These are phyloP conservation scores for Ligustrum vulgare DNA, from an alignment of 257 asterid genomes.

Conservation along the genomic window DNA sequence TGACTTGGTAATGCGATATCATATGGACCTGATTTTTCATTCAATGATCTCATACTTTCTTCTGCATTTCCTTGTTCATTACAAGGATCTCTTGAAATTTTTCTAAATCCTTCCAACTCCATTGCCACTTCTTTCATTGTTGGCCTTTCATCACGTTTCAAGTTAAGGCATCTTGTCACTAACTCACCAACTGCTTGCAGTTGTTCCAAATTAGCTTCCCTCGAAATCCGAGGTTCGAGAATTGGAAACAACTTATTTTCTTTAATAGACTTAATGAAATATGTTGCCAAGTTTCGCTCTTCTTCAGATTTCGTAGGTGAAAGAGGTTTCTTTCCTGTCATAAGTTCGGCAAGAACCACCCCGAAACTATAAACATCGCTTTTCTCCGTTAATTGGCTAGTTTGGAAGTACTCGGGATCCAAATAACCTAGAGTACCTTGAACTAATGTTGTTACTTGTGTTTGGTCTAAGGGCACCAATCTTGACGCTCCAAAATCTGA, in stretches of 20 bases:
- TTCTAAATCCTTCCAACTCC: slow-evolving; percentile 50
- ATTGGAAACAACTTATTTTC: slow-evolving; percentile 27
- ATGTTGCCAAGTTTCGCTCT: slow-evolving; percentile 17
- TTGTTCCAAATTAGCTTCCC: slow-evolving; percentile 31
- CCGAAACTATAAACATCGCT: slow-evolving; percentile 55
- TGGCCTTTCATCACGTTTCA: slow-evolving; percentile 33
- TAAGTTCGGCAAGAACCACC: slow-evolving; percentile 40
- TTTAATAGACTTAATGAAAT: slow-evolving; percentile 8
- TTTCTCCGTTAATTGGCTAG: slow-evolving; percentile 48
- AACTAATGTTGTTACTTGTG: slow-evolving; percentile 49
- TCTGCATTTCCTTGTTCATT: slow-evolving; percentile 18
- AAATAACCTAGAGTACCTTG: slow-evolving; percentile 57
- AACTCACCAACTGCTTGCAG: slow-evolving; percentile 12
- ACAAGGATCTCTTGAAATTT: slow-evolving; percentile 40
- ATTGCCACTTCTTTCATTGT: slow-evolving; percentile 51
- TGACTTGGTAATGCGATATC: slow-evolving; percentile 18
- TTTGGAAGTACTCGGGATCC: slow-evolving; percentile 55
- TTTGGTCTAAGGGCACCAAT: slow-evolving; percentile 47
- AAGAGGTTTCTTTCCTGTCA: slow-evolving; percentile 39
- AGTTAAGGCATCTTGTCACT: slow-evolving; percentile 18
- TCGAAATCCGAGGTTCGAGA: slow-evolving; percentile 18
- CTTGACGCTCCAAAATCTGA: slow-evolving; percentile 65
- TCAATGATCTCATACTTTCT: slow-evolving; percentile 22
- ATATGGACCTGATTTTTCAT: slow-evolving; percentile 31
- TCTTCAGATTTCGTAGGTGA: neutral